Base-by-base conservation (phyloP, 345 rosid species). In the Gossypium thurberi region DNA sequence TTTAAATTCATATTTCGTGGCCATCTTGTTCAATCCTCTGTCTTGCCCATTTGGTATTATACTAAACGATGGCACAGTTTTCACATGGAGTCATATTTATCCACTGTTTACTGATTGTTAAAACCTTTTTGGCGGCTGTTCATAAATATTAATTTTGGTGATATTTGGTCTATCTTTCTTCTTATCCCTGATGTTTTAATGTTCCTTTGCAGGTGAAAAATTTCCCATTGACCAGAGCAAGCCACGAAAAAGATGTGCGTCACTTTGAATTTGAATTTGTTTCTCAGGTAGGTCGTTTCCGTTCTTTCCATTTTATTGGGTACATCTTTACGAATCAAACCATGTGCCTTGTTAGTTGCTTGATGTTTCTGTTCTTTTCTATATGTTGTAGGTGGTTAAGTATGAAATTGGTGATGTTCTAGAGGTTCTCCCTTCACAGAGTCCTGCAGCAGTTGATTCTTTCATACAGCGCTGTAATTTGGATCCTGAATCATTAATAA, bases 331-430 rank as follows among this genome's bases (percentile, higher is more conserved):
- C 28, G 63, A 40, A 21, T 5, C 40, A 40, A 37, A 23, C 17
- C 51, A 18, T 15, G 70, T 10, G 73, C 20, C 69, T 59, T 65
- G 8, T 50, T 13, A 12, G 15, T 25, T 25, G 21, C 23, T 47
- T 67, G 37, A 48, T 25, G 52, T 48, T 67, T 23, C 23, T 23
- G 17, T 23, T n/a, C 18, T 9, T 67, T 76, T 71, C 10, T 76
- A 15, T 60, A 37, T n/a, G 65, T 76, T 80, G 57, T 80, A 92
- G 99, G 79, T 75, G 65, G 71, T 81, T 26, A 59, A 74, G 69
- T 92, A 89, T 80, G 90, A 87, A 77, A 87, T 89, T 18, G 99
- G 99, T 56, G 93, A 92, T 82, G 93, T 92, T 71, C 87, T 95
- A 72, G 98, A 92, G 85, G 71, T 95, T 81, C 94, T 92, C 20